A percentile compares a stretch with the other conserved stretches of the same genome.
Conservation (phyloP, 169 alveolate genomes). For the Amoebophrya sp. region DNA sequence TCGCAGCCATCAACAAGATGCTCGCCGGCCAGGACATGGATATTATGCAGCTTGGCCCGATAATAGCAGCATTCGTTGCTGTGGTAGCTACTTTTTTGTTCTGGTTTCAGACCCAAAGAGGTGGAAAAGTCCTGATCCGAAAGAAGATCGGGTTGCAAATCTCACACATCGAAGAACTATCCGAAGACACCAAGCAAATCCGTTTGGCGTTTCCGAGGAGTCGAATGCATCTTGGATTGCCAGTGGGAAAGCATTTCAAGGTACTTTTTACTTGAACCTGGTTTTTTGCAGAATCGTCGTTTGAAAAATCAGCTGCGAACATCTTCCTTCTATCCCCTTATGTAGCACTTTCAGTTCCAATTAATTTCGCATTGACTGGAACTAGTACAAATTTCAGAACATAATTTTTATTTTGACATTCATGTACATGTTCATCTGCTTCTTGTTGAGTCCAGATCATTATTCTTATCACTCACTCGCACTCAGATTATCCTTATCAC, state of each 20-base stretch:
- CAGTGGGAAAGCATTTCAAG: slow-evolving; percentile 19
- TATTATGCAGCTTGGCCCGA: too few species aligned
- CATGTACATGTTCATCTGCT: background rate
- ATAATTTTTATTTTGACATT: background rate
- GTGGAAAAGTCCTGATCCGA: background rate
- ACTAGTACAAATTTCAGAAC: background rate
- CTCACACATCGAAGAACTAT: background rate
- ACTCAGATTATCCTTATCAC: too few species aligned
- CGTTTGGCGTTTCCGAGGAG: background rate
- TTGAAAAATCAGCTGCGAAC: background rate
- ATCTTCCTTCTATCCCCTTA: background rate
- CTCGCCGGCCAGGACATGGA: too few species aligned
- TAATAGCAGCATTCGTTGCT: background rate
- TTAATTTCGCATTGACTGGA: background rate
- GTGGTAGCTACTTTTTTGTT: background rate
- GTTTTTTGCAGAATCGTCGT: too few species aligned
- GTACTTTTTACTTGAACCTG: background rate
- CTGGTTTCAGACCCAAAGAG: slow-evolving; percentile 11
- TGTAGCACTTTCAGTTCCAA: background rate
- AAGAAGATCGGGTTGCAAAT: background rate
- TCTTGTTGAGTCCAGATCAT: too few species aligned
- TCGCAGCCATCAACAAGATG: too few species aligned
- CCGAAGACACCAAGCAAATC: background rate
- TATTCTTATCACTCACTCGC: too few species aligned
- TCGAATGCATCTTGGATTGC: background rate